Evolutionary conservation across 2,329 filamentous ascomycete genomes (phyloP).

Genomic region (Epicoccum nigrum): DNA sequence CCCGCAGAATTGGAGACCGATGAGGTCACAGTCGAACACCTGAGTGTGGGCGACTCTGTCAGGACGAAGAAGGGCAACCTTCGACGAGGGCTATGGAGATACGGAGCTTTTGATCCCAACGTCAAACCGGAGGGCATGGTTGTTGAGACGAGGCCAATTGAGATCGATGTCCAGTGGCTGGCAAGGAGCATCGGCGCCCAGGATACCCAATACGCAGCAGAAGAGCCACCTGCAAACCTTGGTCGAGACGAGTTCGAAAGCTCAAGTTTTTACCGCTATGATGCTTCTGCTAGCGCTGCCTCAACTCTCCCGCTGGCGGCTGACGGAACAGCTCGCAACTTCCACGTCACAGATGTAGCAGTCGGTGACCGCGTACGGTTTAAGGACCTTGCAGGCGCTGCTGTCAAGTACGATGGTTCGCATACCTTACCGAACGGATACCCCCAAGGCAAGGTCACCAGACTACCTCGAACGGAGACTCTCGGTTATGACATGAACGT

Average conservation of each 20-base stretch:
- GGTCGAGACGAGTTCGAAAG: slow-evolving; percentile 52
- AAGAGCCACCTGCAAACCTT: slow-evolving; percentile 43
- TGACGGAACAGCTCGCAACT: slow-evolving; percentile 35
- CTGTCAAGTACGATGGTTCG: slow-evolving; percentile 57
- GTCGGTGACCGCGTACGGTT: slow-evolving; percentile 61
- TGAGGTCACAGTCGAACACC: slow-evolving; percentile 42
- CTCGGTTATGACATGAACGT: slow-evolving; percentile 65
- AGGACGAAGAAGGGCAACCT: slow-evolving; percentile 60
- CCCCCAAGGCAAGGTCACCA: slow-evolving; percentile 51
- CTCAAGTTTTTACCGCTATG: slow-evolving; percentile 51
- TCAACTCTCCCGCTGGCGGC: slow-evolving; percentile 29
- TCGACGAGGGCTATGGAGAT: slow-evolving; percentile 59
- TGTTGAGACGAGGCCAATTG: slow-evolving; percentile 55
- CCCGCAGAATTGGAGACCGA: slow-evolving; percentile 50
- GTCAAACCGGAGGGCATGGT: slow-evolving; percentile 59
- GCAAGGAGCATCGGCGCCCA: slow-evolving; percentile 49
- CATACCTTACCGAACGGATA: slow-evolving; percentile 33
- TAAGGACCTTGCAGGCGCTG: slow-evolving; percentile 58
- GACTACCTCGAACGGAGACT: slow-evolving; percentile 55
- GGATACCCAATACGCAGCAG: slow-evolving; percentile 22
- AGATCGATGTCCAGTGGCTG: slow-evolving; percentile 60
- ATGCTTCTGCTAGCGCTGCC: slow-evolving; percentile 40
- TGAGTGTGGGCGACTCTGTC: slow-evolving; percentile 57
- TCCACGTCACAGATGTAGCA: slow-evolving; percentile 48
- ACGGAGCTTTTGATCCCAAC: slow-evolving; percentile 59